These are phyloP conservation scores for Wickerhamomyces xylosicus DNA, from an alignment of 805 yeast genomes.

Conservation along the genomic window DNA sequence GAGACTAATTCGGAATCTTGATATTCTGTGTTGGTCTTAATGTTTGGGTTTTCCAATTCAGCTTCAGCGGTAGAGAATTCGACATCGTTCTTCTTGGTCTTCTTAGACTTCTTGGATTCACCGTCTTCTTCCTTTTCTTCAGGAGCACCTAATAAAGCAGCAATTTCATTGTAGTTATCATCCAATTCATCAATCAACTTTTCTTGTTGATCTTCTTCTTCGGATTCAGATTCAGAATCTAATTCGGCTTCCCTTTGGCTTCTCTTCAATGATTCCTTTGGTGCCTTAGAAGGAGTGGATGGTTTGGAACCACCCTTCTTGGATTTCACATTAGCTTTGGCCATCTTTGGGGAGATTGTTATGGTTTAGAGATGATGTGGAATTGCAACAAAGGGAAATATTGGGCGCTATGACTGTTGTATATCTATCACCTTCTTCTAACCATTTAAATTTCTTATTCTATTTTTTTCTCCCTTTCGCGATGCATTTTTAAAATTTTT, in stretches of 20 bases:
- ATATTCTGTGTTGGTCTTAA: conserved; percentile 3
- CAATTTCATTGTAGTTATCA: conserved; percentile 47
- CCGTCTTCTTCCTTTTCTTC: conserved; percentile 14
- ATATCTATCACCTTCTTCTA: not conserved
- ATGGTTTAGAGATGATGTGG: too few relatives aligned
- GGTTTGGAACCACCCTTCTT: conserved; percentile 4
- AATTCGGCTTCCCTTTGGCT: conserved; percentile 21
- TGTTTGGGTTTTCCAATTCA: not conserved
- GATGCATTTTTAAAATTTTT: too few relatives aligned
- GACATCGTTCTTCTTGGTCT: not conserved
- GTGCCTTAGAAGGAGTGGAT: conserved; percentile 3
- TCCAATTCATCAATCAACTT: conserved; percentile 43
- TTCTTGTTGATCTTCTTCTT: conserved; percentile 27
- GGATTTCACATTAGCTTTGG: conserved; percentile 8
- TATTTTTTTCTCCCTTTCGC: not conserved
- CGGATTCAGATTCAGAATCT: conserved; percentile 17
- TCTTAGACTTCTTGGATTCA: conserved; percentile 7
- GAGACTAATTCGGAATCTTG: conserved; percentile 12
- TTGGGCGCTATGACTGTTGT: not conserved
- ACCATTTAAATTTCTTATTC: not conserved
- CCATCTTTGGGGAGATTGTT: conserved; percentile 6
- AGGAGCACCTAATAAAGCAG: conserved; percentile 40
- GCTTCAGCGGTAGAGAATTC: not conserved
- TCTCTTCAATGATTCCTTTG: conserved; percentile 18
- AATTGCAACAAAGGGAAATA: too few relatives aligned